Percentiles rank a stretch among this genome's conserved stretches.
Evolutionary conservation across 352 stramenopile genomes (phyloP).

Genomic region (Globisporangium polare): DNA sequence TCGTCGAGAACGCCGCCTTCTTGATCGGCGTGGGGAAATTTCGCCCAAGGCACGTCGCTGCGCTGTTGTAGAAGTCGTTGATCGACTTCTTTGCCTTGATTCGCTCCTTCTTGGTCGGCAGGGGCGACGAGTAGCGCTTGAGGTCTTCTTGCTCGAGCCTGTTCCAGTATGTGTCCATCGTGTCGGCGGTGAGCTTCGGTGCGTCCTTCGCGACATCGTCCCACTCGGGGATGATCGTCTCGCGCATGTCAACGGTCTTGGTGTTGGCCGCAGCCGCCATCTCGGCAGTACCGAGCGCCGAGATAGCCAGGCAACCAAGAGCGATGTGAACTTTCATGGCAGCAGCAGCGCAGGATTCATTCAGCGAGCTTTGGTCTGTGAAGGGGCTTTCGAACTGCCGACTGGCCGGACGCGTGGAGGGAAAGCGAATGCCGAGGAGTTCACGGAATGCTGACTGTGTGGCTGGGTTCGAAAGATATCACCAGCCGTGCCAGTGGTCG

Average conservation of each 20-base stretch:
- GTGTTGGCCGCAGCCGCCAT: background rate
- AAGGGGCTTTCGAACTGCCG: too few relatives aligned
- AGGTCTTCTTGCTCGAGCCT: background rate
- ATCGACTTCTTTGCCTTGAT: background rate
- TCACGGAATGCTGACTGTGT: too few relatives aligned
- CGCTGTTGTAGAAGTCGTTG: background rate
- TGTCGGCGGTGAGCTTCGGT: background rate
- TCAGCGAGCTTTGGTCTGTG: too few relatives aligned
- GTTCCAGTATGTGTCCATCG: background rate
- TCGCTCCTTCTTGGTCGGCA: background rate
- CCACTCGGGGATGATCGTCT: background rate
- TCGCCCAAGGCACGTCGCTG: background rate
- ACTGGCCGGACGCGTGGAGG: too few relatives aligned
- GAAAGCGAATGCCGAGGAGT: too few relatives aligned
- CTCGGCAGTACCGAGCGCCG: too few relatives aligned
- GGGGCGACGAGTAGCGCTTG: background rate
- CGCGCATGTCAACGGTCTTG: background rate
- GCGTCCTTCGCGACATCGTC: background rate
- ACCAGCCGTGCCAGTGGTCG: too few relatives aligned
- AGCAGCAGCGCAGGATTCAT: too few relatives aligned
- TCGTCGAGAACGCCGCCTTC: background rate
- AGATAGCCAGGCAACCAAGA: too few relatives aligned
- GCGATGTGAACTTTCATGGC: too few relatives aligned
- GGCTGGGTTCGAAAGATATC: too few relatives aligned
- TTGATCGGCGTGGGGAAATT: background rate